A percentile compares a stretch with the other conserved stretches of the same genome.
Conservation (phyloP, 208 protist species). For the Porcisia hertigi region DNA sequence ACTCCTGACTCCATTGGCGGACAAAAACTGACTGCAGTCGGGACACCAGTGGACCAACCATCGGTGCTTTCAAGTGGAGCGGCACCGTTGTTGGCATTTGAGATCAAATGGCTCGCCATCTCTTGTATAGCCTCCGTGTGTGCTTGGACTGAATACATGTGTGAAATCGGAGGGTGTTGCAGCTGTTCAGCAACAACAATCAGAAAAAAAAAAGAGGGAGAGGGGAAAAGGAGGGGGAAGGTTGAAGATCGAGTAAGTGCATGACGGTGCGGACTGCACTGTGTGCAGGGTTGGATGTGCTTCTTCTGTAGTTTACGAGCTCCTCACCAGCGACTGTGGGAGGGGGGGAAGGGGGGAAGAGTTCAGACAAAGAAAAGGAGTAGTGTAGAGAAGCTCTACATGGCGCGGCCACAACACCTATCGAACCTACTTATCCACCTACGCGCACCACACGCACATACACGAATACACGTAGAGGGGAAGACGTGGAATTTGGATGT, state of each 20-base stretch:
- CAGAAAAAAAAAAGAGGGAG: neutral
- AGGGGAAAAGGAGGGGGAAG: too few species aligned
- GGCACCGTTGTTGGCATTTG: neutral
- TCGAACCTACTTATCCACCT: neutral
- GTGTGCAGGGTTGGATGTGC: neutral
- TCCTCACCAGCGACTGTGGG: too few species aligned
- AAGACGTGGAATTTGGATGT: neutral
- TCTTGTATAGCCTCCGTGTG: neutral
- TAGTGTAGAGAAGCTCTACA: too few species aligned
- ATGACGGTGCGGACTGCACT: neutral
- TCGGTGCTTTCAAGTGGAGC: neutral
- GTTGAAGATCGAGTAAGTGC: too few species aligned
- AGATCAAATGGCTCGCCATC: neutral
- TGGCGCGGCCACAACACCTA: too few species aligned
- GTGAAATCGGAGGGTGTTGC: neutral
- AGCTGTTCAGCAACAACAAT: neutral
- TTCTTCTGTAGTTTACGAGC: too few species aligned
- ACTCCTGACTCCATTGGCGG: neutral
- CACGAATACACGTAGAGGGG: neutral
- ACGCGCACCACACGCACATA: neutral
- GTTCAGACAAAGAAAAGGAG: too few species aligned
- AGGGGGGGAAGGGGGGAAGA: too few species aligned
- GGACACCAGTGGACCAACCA: constrained; percentile 4
- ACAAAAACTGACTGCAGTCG: neutral
- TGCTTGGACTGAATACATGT: neutral